A percentile compares a stretch with the other conserved stretches of the same genome.
These are phyloP conservation scores for Nigrospora sphaerica DNA, from an alignment of 2,329 filamentous ascomycete genomes.

Conservation along the genomic window DNA sequence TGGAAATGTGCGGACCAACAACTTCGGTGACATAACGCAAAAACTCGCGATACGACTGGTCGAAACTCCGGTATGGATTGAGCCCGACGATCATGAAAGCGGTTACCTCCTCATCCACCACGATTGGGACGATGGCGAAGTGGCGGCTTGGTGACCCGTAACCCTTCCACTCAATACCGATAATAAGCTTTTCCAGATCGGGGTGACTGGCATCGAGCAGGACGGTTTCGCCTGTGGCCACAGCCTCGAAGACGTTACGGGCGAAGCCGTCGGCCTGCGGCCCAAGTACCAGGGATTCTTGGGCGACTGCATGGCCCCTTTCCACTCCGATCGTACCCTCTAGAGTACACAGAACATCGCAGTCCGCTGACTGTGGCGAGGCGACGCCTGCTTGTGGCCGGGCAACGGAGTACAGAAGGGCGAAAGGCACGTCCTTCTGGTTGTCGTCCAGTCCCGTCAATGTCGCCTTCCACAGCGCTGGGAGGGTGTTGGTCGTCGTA, in stretches of 20 bases:
- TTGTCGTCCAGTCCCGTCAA: slow-evolving; percentile 15
- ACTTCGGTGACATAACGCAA: slow-evolving; percentile 12
- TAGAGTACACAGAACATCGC: not conserved
- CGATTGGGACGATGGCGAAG: slow-evolving; percentile 13
- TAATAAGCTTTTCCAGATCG: slow-evolving; percentile 6
- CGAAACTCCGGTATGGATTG: slow-evolving; percentile 14
- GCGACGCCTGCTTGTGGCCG: slow-evolving; percentile 3
- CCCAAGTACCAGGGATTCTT: slow-evolving; percentile 10
- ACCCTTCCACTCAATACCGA: slow-evolving; percentile 10
- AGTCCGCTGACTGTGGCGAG: no score
- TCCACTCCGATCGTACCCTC: slow-evolving; percentile 12
- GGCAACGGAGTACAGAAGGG: slow-evolving; percentile 22
- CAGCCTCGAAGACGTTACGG: slow-evolving; percentile 11
- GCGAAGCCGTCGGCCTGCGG: slow-evolving; percentile 13
- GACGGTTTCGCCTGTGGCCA: slow-evolving; percentile 8
- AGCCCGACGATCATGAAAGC: slow-evolving; percentile 16
- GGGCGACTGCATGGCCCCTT: slow-evolving; percentile 5
- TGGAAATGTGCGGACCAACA: slow-evolving; percentile 12
- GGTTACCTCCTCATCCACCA: slow-evolving; percentile 7
- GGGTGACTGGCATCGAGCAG: slow-evolving; percentile 10
- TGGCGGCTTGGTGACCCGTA: slow-evolving; percentile 9
- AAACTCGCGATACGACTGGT: slow-evolving; percentile 12
- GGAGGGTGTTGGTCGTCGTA: slow-evolving; percentile 16
- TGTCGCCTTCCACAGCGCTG: slow-evolving; percentile 24
- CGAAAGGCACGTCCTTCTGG: slow-evolving; percentile 22